phyloP scores from a whole-genome alignment of 495 filamentous ascomycete genomes.

The Lichina pygmaea region DNA sequence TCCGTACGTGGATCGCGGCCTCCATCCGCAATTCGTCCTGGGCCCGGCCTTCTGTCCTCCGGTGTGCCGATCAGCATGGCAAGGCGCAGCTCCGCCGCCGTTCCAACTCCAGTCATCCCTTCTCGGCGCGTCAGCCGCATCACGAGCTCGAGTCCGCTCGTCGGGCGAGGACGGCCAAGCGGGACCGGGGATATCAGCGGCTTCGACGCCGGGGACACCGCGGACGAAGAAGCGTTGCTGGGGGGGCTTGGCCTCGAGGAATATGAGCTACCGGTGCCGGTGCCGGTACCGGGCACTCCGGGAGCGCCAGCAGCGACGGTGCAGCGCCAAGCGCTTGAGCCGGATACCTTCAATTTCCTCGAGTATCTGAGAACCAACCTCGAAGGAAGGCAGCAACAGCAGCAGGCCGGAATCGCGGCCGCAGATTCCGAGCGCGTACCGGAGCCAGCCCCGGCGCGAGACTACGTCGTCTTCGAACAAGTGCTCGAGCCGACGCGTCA shows the following conservation, averaged over 20 bases:
- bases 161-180: constrained; percentile 21
- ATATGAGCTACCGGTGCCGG: constrained; percentile 20
- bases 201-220: constrained; percentile 10
- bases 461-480: constrained; percentile 24
- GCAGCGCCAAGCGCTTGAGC: constrained; percentile 21
- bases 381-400: constrained; percentile 5
- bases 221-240: constrained; percentile 16
- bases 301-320: constrained; percentile 19
- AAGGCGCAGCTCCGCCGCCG: constrained; percentile 5
- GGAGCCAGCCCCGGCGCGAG: constrained; percentile 5
- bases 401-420: constrained; percentile 11
- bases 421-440: not conserved
- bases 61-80: constrained; percentile 8
- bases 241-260: constrained; percentile 14
- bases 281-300: constrained; percentile 13
- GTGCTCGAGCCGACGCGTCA: constrained; percentile 28
- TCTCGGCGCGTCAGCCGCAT: constrained; percentile 19
- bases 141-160: constrained; percentile 32
- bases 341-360: constrained; percentile 31
- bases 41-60: constrained; percentile 6
- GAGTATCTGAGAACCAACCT: constrained; percentile 22
- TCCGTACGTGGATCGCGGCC: constrained; percentile 29
- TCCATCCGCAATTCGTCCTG: constrained; percentile 9
- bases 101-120: constrained; percentile 1
- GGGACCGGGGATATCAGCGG: constrained; percentile 14